Conservation (phyloP, 2,329 filamentous ascomycete species). For the Colletotrichum navitas region DNA sequence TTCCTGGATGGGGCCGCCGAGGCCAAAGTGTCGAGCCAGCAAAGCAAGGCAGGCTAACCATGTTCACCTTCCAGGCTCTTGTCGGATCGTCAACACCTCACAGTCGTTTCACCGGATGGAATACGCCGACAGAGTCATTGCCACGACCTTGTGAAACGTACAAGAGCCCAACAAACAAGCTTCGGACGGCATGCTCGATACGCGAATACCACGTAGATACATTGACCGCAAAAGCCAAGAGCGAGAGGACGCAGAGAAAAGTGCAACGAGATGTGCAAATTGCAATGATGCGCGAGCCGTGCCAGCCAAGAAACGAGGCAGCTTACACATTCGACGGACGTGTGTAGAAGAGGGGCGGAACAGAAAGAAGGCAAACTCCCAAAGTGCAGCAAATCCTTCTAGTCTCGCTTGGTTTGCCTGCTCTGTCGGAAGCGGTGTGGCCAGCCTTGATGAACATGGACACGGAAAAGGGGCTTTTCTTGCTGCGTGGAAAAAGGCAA, state of each 20-base stretch:
- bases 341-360: neutral
- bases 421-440: neutral
- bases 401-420: neutral
- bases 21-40: neutral
- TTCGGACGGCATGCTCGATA: neutral
- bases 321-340: conserved; percentile 4
- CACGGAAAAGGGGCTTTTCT: neutral
- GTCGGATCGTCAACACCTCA: neutral
- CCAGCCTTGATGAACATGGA: conserved; percentile 13
- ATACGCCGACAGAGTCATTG: neutral
- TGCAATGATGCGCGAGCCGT: neutral
- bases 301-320: conserved; percentile 16
- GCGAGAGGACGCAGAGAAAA: neutral
- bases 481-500: neutral
- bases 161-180: neutral
- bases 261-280: neutral
- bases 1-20: neutral
- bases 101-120: neutral
- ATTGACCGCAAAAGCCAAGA: no score
- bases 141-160: neutral
- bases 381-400: conserved; percentile 18
- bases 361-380: neutral
- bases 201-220: neutral
- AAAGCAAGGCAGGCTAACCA: neutral
- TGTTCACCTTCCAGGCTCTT: neutral